Evolutionary conservation across 116 monocot species (phyloP), one percentile per base, ranked within the genome.

Genomic region (Zostera marina): DNA sequence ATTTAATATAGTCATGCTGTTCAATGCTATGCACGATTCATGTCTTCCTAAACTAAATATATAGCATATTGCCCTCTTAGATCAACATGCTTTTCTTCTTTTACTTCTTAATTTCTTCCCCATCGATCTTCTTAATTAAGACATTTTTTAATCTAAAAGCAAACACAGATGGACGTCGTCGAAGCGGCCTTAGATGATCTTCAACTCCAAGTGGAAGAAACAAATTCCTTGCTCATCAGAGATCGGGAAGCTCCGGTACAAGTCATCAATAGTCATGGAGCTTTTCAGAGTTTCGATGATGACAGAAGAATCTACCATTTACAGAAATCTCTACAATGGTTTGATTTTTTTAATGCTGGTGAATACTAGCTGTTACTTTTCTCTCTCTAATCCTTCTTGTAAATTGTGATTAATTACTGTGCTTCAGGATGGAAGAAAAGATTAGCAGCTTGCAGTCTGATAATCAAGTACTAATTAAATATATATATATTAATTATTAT

Each of bases 311-410:
- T 62, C 58, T 78, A 79, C 60, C 86, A 81, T 54, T 65, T 90
- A 70, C 91, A 90, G 68, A 91, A 98, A 57, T 78, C 77, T 62
- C 44, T 75, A 15, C 83, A 86, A 68, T 90, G 98, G 98, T 98
- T 53, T 52, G 26, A 26, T 22, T 9, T 15, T 41, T 15, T 3
- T n/a, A 26, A 15, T 61, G 44, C n/a, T 44, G 12, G 13, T 65
- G 40, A 49, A n/a, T 11, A 25, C 15, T 7, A 12, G 38, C 5
- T 6, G 13, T 5, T 21, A 1, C 32, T 32, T 25, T 38, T 13
- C 38, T 25, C 39, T 6, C 15, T 32, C 8, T 56, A 14, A 1
- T 26, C 39, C 13, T 0, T 24, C 1, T 2, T 8, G 8, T 8
- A 11, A 2, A 11, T 25, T 32, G 13, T 58, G 8, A 38, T 58